Evolutionary conservation across 129 eudicot species (phyloP).

Genomic region (Pulicaria dysenterica): DNA sequence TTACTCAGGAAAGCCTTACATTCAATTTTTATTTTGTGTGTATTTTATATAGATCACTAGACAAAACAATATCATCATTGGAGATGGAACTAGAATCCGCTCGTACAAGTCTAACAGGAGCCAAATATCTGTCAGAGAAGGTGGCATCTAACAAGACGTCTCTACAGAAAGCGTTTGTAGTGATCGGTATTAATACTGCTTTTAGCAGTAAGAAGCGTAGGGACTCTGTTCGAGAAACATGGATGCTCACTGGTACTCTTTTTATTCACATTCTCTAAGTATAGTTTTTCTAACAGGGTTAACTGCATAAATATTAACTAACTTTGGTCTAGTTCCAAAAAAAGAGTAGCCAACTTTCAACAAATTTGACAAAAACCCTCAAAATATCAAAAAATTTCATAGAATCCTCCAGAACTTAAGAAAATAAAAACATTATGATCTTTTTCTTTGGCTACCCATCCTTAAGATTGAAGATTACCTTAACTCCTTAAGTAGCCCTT

Average conservation of each 20-base stretch:
- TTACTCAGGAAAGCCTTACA: background rate
- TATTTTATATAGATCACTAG: slow-evolving; percentile 42
- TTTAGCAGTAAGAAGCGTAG: slow-evolving; percentile 83
- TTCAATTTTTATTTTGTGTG: background rate
- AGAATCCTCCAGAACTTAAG: too few species aligned
- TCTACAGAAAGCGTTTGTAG: slow-evolving; percentile 54
- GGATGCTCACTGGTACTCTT: slow-evolving; percentile 79
- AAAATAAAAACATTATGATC: too few species aligned
- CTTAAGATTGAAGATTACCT: too few species aligned
- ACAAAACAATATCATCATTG: slow-evolving; percentile 51
- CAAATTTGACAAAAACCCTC: too few species aligned
- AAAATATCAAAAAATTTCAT: too few species aligned
- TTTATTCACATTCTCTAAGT: background rate
- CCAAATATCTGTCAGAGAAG: slow-evolving; percentile 18
- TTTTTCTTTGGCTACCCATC: too few species aligned
- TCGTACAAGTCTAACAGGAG: slow-evolving; percentile 35
- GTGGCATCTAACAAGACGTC: slow-evolving; percentile 31
- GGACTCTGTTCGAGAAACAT: slow-evolving; percentile 76
- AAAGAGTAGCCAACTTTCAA: too few species aligned
- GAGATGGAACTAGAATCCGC: slow-evolving; percentile 53
- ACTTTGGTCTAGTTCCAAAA: too few species aligned
- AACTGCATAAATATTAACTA: too few species aligned
- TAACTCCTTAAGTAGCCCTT: too few species aligned
- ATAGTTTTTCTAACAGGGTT: background rate
- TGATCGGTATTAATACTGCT: slow-evolving; percentile 82